Evolutionary conservation across 2,329 filamentous ascomycete genomes (phyloP).

Genomic region (Penicillium occitanis): DNA sequence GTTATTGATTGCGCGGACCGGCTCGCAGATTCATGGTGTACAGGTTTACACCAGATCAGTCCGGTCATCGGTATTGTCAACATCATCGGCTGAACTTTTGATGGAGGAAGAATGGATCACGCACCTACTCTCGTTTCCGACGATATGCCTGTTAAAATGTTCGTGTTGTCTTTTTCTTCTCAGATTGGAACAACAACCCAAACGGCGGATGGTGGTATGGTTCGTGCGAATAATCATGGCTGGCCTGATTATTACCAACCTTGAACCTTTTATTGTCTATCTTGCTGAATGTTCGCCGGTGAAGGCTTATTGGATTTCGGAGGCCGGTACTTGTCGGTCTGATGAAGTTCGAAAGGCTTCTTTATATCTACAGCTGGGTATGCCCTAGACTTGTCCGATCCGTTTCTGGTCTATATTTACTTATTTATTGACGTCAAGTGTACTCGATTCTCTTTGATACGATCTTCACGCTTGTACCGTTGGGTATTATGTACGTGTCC

Average conservation of each 20-base stretch:
- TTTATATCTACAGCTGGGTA: slow-evolving; percentile 1
- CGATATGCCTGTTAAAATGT: neutral
- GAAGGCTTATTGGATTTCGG: slow-evolving; percentile 4
- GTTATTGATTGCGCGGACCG: neutral
- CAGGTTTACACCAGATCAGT: neutral
- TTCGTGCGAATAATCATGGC: neutral
- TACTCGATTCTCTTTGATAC: neutral
- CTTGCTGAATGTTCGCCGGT: slow-evolving; percentile 8
- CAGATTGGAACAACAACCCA: neutral
- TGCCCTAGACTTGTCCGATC: neutral
- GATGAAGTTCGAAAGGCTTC: neutral
- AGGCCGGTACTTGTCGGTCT: neutral
- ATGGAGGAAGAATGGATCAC: neutral
- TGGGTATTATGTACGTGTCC: neutral
- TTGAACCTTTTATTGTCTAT: slow-evolving; percentile 1
- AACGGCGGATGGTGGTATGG: neutral
- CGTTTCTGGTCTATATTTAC: neutral
- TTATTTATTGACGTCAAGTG: neutral
- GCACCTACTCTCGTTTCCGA: neutral
- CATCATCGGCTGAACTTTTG: neutral
- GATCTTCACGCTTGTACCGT: neutral
- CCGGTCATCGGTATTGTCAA: neutral
- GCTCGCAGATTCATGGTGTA: slow-evolving; percentile 2
- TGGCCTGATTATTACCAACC: slow-evolving; percentile 10
- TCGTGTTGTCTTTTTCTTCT: neutral